Evolutionary conservation across 805 yeast genomes (phyloP).

Genomic region (Cyberlindnera xishuangbannaensis): DNA sequence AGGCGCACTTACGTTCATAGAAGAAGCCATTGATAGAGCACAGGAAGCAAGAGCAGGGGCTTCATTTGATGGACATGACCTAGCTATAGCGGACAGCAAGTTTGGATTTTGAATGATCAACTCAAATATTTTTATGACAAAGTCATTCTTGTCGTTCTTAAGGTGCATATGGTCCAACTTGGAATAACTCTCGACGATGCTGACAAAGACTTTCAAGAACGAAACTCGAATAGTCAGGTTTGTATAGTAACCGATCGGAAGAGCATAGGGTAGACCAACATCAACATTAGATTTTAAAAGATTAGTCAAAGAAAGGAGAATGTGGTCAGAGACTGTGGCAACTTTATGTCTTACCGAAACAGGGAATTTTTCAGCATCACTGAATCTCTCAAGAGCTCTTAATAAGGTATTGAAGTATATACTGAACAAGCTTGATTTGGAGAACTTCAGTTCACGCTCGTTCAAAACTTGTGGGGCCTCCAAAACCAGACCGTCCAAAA

Average conservation of each 20-base stretch:
- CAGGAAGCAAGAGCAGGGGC: slow-evolving; percentile 68
- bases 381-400: slow-evolving; percentile 36
- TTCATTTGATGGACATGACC: slow-evolving; percentile 60
- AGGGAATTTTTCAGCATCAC: slow-evolving; percentile 30
- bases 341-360: slow-evolving; percentile 46
- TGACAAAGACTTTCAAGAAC: slow-evolving; percentile 71
- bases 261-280: slow-evolving; percentile 67
- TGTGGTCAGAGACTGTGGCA: slow-evolving; percentile 52
- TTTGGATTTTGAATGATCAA: slow-evolving; percentile 33
- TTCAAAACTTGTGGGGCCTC: slow-evolving; percentile 54
- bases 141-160: slow-evolving; percentile 24
- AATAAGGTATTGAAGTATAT: slow-evolving; percentile 61
- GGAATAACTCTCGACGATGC: slow-evolving; percentile 41
- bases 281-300: slow-evolving; percentile 68
- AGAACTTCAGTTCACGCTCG: slow-evolving; percentile 46
- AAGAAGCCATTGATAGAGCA: slow-evolving; percentile 47
- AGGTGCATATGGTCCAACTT: slow-evolving; percentile 15
- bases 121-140: slow-evolving; percentile 25
- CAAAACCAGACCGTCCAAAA: slow-evolving; percentile 50
- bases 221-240: slow-evolving; percentile 62
- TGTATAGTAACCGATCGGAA: slow-evolving; percentile 73
- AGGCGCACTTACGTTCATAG: slow-evolving; percentile 36
- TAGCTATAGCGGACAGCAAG: slow-evolving; percentile 47
- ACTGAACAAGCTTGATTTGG: slow-evolving; percentile 58
- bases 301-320: slow-evolving; percentile 61